Conservation (phyloP, 164 flowering plant species). For the Berberis vulgaris region DNA sequence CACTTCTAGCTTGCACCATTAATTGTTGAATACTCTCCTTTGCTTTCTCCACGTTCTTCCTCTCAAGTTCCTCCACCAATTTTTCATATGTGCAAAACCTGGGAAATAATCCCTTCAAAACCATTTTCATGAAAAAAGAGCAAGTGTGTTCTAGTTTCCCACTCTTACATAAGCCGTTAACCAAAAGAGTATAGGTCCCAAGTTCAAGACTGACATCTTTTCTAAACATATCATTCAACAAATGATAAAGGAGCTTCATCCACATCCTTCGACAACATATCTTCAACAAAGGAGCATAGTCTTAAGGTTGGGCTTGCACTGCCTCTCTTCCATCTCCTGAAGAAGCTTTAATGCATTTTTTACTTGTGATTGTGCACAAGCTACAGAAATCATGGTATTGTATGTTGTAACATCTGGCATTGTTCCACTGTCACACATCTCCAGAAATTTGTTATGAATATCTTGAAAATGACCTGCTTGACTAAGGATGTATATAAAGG, state of each 20-base stretch:
- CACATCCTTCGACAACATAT: constrained; percentile 48
- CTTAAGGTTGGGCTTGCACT: constrained; percentile 42
- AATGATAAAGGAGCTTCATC: constrained; percentile 46
- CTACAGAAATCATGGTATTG: constrained; percentile 44
- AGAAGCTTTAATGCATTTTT: constrained; percentile 44
- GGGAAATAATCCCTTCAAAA: constrained; percentile 44
- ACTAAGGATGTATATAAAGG: constrained; percentile 41
- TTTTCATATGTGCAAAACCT: constrained; percentile 19
- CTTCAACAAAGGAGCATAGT: constrained; percentile 56
- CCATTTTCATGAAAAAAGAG: constrained; percentile 47
- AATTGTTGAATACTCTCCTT: constrained; percentile 34
- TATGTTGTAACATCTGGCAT: constrained; percentile 36
- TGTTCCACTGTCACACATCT: constrained; percentile 43
- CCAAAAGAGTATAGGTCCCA: constrained; percentile 43
- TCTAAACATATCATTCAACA: constrained; percentile 47
- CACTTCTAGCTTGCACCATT: constrained; percentile 23
- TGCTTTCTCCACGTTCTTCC: constrained; percentile 27
- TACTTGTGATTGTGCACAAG: constrained; percentile 44
- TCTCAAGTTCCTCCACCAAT: constrained; percentile 35
- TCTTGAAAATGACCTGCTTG: constrained; percentile 45
- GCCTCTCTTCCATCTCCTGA: constrained; percentile 38
- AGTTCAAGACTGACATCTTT: constrained; percentile 44
- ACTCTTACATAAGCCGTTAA: constrained; percentile 36
- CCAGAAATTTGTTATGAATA: constrained; percentile 36
- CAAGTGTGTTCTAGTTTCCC: constrained; percentile 45